Evolutionary conservation across 331 rosid species (phyloP).

Genomic region (Spiraea crenata): DNA sequence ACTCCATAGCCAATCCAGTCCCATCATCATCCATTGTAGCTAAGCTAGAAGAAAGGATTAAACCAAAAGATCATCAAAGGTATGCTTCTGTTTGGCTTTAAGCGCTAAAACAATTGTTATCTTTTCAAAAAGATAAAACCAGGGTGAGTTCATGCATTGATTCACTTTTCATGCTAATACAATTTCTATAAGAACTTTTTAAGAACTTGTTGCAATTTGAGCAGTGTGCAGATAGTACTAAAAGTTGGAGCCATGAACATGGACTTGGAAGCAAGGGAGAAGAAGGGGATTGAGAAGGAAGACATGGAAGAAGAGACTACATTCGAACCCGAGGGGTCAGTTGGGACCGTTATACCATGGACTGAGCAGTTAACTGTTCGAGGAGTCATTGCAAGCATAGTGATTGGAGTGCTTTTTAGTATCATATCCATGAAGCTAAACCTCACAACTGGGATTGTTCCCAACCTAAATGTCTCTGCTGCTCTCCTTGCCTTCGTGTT

Average conservation of each 20-base stretch:
- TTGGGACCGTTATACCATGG: constrained; percentile 47
- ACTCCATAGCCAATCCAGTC: background rate
- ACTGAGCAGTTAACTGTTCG: constrained; percentile 66
- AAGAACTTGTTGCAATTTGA: background rate
- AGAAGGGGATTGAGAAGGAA: constrained; percentile 39
- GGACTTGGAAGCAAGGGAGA: constrained; percentile 29
- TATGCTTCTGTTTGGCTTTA: background rate
- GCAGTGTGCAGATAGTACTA: background rate
- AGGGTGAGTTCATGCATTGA: background rate
- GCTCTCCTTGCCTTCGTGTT: constrained; percentile 80
- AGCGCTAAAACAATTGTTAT: too few species aligned
- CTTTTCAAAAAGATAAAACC: too few species aligned
- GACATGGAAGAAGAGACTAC: background rate
- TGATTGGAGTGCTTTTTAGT: constrained; percentile 66
- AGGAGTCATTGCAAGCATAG: constrained; percentile 66
- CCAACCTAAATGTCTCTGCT: constrained; percentile 81
- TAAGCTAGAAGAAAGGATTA: background rate
- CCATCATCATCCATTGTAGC: background rate
- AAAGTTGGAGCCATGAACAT: constrained; percentile 19
- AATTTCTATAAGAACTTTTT: too few species aligned
- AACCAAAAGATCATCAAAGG: constrained; percentile 3
- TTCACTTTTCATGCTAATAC: background rate
- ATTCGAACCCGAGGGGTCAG: background rate
- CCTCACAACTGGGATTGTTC: constrained; percentile 88
- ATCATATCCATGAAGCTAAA: constrained; percentile 84